Evolutionary conservation across 73 alveolate species (phyloP).

Genomic region (Paramecium octaurelia): DNA sequence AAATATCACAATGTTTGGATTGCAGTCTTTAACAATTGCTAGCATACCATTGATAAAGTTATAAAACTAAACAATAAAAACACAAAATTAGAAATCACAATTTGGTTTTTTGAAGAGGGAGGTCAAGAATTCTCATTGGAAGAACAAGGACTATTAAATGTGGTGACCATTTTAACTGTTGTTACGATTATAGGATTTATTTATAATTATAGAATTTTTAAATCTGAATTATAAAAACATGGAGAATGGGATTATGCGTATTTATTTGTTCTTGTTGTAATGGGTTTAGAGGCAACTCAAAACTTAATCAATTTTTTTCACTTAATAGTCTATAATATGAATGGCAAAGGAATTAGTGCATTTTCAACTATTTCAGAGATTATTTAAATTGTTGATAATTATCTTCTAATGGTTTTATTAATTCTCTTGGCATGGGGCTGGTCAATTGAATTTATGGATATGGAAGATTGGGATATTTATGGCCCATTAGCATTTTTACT

Average conservation of each 20-base stretch:
- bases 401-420: not conserved
- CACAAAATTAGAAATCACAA: not conserved
- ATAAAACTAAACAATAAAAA: not conserved
- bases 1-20: not conserved
- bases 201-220: not conserved
- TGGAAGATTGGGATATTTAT: slow-evolving; percentile 60
- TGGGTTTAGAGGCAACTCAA: slow-evolving; percentile 20
- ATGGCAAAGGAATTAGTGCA: slow-evolving; percentile 49
- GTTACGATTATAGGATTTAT: not conserved
- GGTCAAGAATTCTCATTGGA: slow-evolving; percentile 32
- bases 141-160: not conserved
- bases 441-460: slow-evolving; percentile 41
- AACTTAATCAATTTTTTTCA: slow-evolving; percentile 37
- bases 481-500: slow-evolving; percentile 42
- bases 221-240: not conserved
- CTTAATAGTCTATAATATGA: slow-evolving; percentile 25
- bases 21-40: slow-evolving; percentile 9
- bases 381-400: slow-evolving; percentile 19
- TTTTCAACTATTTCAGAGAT: slow-evolving; percentile 17
- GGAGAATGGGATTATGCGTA: slow-evolving; percentile 58
- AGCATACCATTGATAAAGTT: not conserved
- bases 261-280: slow-evolving; percentile 36
- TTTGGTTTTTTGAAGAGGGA: not conserved
- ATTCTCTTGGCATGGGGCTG: slow-evolving; percentile 64
- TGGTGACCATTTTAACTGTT: not conserved